Base-by-base conservation (phyloP, 257 asterid genomes). In the Solanum etuberosum region DNA sequence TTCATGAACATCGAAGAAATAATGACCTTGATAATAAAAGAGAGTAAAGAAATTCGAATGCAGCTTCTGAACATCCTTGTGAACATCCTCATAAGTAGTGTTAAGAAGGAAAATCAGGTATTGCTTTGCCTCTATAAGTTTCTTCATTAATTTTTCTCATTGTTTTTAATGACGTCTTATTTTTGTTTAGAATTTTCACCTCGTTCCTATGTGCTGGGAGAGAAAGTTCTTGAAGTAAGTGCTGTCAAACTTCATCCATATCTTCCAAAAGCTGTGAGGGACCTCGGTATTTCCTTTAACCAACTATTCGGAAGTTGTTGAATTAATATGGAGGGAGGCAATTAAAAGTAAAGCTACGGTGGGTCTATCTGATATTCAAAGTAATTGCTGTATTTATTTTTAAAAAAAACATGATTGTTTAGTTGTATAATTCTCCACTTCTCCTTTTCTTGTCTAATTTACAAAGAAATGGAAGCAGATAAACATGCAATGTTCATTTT, bases 51-150 rank as follows among this genome's bases (percentile, higher is more conserved):
- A 34, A 83, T 93, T 86, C 86, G 96, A 85, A 27, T 83, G 43
- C 93, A 91, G 83, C 93, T 94, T 82, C 89, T 92, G 76, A 87
- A 81, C 67, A 92, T 92, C 83, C 93, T 94, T 81, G 88, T 93
- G 83, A 89, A 80, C 65, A 92, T 92, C 83, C 93, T 94, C 87
- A 86, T 94, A 83, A 88, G 74, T 61, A 92, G 93, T 89, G 92
- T 92, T 74, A 92, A 88, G 88, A 91, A 78, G 93, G 90, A 88
- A 59, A 91, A 90, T 72, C 88, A 92, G 98, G 94, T 91, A 87
- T 85, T 35, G 29, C 76, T 29, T 65, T 67, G 61, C 34, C 72
- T 67, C 86, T 20, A 57, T 86, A 31, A 31, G 43, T 83, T 20
- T 34, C 18, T 51, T 61, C 12, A 18, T 83, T 82, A 2, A 23